phyloP scores from a whole-genome alignment of 495 filamentous ascomycete species.

The Penicillium cosmopolitanum region DNA sequence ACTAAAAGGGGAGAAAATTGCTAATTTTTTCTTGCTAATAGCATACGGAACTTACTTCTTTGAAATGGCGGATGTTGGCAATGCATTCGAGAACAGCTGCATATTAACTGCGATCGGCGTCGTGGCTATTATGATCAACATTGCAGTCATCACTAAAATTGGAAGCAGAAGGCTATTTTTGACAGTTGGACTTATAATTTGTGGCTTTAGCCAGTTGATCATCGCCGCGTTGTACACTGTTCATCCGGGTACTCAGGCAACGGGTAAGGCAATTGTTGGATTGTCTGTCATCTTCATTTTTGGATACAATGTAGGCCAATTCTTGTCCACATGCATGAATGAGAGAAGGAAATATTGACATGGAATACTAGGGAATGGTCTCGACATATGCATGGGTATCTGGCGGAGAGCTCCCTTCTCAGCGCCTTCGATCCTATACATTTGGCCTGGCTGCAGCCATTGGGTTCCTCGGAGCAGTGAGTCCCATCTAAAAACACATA shows the following conservation, averaged over 20 bases:
- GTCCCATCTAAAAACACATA: neutral
- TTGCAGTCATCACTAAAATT: conserved; percentile 53
- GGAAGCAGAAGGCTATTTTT: conserved; percentile 59
- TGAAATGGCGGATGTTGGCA: conserved; percentile 61
- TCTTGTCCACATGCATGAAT: neutral
- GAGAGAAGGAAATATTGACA: neutral
- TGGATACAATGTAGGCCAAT: conserved; percentile 51
- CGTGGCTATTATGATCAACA: conserved; percentile 59
- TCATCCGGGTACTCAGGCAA: conserved; percentile 35
- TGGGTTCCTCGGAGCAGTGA: conserved; percentile 42
- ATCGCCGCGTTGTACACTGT: conserved; percentile 58
- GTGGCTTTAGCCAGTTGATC: conserved; percentile 56
- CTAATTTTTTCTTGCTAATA: neutral
- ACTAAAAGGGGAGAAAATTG: neutral
- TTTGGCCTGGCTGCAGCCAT: conserved; percentile 55
- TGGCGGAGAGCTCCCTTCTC: conserved; percentile 57
- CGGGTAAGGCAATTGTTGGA: conserved; percentile 55
- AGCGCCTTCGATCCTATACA: conserved; percentile 55
- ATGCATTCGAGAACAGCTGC: conserved; percentile 62
- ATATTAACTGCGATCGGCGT: conserved; percentile 60
- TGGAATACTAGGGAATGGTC: conserved; percentile 18
- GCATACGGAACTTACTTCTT: conserved; percentile 70
- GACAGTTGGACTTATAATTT: conserved; percentile 53
- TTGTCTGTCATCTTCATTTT: conserved; percentile 60
- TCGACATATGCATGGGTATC: conserved; percentile 61